These are phyloP conservation scores for Coprinopsis cinerea DNA, from an alignment of 768 basidiomycete species.

Conservation along the genomic window DNA sequence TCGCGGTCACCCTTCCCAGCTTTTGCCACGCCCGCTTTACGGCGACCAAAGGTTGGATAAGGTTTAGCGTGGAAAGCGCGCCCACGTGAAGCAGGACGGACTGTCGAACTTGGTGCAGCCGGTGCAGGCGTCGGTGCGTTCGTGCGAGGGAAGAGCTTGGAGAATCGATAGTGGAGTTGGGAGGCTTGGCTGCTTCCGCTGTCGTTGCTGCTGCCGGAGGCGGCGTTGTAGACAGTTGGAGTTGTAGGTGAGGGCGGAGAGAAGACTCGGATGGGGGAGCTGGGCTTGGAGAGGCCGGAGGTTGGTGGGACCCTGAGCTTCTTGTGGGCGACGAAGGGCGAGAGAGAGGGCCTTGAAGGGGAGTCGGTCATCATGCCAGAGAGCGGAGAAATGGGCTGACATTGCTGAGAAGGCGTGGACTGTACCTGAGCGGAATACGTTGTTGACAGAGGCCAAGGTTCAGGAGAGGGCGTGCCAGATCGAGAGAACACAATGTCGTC, in stretches of 20 bases:
- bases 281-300: conserved; percentile 9
- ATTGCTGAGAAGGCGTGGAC: conserved; percentile 30
- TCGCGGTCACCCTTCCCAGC: conserved; percentile 26
- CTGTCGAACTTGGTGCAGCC: conserved; percentile 24
- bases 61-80: conserved; percentile 25
- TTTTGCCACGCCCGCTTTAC: conserved; percentile 32
- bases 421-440: conserved; percentile 23
- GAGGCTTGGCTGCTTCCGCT: not conserved
- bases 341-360: conserved; percentile 28
- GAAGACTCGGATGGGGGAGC: conserved; percentile 19
- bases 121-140: conserved; percentile 37
- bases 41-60: conserved; percentile 29
- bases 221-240: too few species aligned
- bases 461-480: conserved; percentile 17
- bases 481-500: conserved; percentile 24
- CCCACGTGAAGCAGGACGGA: conserved; percentile 19
- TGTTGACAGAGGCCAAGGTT: conserved; percentile 24
- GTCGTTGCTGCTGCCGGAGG: too few species aligned
- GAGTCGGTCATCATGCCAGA: conserved; percentile 37
- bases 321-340: conserved; percentile 12
- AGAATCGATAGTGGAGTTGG: conserved; percentile 39
- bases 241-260: conserved; percentile 4
- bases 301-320: conserved; percentile 3
- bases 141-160: conserved; percentile 38
- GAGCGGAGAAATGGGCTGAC: conserved; percentile 39